A percentile compares a stretch with the other conserved stretches of the same genome.
phyloP scores from a whole-genome alignment of 129 eudicot species.

The Heracleum sosnowskyi region DNA sequence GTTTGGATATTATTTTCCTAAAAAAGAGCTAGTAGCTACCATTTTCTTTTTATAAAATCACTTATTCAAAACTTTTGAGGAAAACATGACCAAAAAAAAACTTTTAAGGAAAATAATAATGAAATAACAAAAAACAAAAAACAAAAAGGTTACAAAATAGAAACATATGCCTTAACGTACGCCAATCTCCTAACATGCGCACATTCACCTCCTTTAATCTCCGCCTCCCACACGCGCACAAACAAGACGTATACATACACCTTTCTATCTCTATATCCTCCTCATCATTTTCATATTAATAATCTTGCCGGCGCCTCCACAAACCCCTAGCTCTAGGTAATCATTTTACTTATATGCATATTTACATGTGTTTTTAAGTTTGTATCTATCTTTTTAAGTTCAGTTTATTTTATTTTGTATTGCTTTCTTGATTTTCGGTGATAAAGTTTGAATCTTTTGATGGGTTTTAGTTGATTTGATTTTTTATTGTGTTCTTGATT shows the following conservation, averaged over 20 bases:
- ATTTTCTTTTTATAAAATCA: neutral
- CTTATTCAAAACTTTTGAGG: neutral
- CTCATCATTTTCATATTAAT: constrained; percentile 15
- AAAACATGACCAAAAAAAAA: too few species aligned
- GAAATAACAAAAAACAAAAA: neutral
- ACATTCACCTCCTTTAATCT: constrained; percentile 27
- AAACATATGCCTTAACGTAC: constrained; percentile 23
- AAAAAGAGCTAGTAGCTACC: neutral
- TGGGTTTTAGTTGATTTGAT: neutral
- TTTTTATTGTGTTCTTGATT: too few species aligned
- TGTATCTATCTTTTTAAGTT: neutral
- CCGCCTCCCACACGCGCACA: constrained; percentile 29
- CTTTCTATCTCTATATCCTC: neutral
- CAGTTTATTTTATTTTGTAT: neutral
- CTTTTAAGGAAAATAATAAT: neutral
- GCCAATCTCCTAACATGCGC: constrained; percentile 25
- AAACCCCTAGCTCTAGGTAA: constrained; percentile 46
- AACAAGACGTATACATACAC: neutral
- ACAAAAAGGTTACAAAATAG: too few species aligned
- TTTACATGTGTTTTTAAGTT: neutral
- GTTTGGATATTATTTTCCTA: too few species aligned
- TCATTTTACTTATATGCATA: neutral
- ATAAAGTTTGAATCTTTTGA: neutral
- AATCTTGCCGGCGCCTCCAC: constrained; percentile 41
- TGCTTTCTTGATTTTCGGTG: neutral